Base-by-base conservation (phyloP, 768 basidiomycete species). In the Trametes gibbosa region DNA sequence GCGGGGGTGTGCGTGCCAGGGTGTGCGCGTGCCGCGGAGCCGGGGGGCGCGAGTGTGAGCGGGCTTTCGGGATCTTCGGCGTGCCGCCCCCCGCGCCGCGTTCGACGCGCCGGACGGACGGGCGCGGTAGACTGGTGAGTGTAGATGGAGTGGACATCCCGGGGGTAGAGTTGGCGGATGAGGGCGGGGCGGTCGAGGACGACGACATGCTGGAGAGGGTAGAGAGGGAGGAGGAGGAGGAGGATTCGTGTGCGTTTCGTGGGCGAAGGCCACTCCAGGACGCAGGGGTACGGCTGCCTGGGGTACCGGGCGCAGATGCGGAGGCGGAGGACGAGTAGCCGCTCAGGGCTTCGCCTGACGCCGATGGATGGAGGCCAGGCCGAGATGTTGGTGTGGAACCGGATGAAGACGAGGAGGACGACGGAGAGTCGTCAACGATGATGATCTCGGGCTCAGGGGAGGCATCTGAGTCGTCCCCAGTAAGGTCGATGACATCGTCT, bases 401-500 rank as follows among this genome's bases (percentile, higher is more conserved):
- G n/a, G 50, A 23, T 3, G 32, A n/a, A 23, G 52, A 32, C 13
- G 52, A 53, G 8, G 52, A 50, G 39, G 58, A n/a, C 40, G 66
- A 63, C 19, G 71, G 41, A 0, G 39, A 65, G 27, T 77, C 71
- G 52, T 76, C 50, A 34, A 75, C 62, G 25, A 73, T 66, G 49
- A 73, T 70, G 23, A 57, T 53, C 6, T 57, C 55, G 10, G 56
- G 56, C 45, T 56, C 55, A 9, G 32, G 42, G 16, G 61, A 60
- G 5, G 50, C n/a, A 56, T 80, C 80, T 6, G 75, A 72, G 53
- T 75, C 70, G 29, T 73, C 72, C n/a, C 72, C 67, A 0, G 84
- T 87, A 56, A 88, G 76, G 67, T 89, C 86, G 49, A 86, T 82
- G 32, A 80, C 83, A 48, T 83, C 74, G 58, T 80, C 79, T 53